These are phyloP conservation scores for Sextonia rubra DNA, from an alignment of 164 flowering plant genomes.

Conservation along the genomic window DNA sequence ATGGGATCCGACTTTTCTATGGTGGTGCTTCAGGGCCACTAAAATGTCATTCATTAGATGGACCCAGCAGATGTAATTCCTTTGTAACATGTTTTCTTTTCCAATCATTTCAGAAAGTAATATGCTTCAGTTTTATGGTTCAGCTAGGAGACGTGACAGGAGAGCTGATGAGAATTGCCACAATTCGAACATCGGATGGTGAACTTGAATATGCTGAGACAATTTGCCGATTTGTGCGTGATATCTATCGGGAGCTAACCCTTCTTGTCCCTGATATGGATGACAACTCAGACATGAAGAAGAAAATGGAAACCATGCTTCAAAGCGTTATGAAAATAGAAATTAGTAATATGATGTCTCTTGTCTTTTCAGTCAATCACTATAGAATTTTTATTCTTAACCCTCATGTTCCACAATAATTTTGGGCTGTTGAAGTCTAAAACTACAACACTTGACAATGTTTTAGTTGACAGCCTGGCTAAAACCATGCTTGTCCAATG, in stretches of 20 bases:
- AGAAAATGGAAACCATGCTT: slow-evolving; percentile 93
- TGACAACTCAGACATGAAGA: slow-evolving; percentile 73
- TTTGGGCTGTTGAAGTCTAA: too few species aligned
- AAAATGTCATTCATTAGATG: not conserved
- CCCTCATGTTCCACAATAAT: not conserved
- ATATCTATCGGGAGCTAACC: slow-evolving; percentile 72
- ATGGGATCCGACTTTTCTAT: not conserved
- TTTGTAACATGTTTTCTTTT: too few species aligned
- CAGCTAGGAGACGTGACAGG: slow-evolving; percentile 94
- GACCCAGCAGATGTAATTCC: too few species aligned
- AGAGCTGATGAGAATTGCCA: slow-evolving; percentile 91
- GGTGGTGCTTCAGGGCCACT: not conserved
- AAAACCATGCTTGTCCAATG: too few species aligned
- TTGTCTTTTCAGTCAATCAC: not conserved
- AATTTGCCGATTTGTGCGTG: slow-evolving; percentile 81
- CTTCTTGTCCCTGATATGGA: slow-evolving; percentile 77
- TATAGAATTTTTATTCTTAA: not conserved
- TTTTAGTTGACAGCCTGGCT: not conserved
- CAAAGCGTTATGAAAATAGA: slow-evolving; percentile 92
- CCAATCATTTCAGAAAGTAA: not conserved
- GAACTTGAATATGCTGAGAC: slow-evolving; percentile 74
- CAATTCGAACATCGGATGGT: slow-evolving; percentile 87
- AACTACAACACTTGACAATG: too few species aligned
- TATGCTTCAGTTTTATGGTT: slow-evolving; percentile 16
- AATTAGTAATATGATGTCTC: slow-evolving; percentile 49